phyloP scores from a whole-genome alignment of 176 grass and related monocot species.

The Chrysopogon serrulatus region DNA sequence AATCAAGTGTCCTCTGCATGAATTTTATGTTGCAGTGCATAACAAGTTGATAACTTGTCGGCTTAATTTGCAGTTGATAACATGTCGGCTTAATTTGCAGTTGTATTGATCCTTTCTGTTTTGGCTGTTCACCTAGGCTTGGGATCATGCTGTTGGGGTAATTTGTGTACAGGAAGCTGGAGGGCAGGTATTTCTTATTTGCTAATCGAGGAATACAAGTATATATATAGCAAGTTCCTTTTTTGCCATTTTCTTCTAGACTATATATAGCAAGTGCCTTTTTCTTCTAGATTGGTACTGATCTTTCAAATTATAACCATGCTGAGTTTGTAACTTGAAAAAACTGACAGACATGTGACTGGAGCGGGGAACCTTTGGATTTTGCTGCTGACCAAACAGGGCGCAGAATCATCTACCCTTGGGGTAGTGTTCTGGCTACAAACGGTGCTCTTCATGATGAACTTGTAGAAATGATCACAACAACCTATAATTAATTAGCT shows the following conservation, averaged over 20 bases:
- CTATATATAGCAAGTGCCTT: too few relatives aligned
- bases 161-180: too few relatives aligned
- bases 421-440: conserved; percentile 63
- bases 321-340: background rate
- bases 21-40: conserved; percentile 3
- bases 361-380: conserved; percentile 62
- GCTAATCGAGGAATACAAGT: background rate
- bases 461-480: conserved; percentile 65
- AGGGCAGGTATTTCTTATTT: too few relatives aligned
- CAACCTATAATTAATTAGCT: conserved; percentile 34
- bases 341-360: conserved; percentile 73
- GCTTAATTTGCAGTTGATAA: too few relatives aligned
- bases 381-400: conserved; percentile 61
- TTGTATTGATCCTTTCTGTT: conserved; percentile 7
- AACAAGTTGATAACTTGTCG: conserved; percentile 20
- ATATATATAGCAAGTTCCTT: too few relatives aligned
- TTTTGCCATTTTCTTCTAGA: too few relatives aligned
- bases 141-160: conserved; percentile 88
- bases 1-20: conserved; percentile 69
- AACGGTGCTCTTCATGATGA: conserved; percentile 62
- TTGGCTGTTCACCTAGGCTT: conserved; percentile 37
- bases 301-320: background rate
- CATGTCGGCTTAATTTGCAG: background rate
- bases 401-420: conserved; percentile 71
- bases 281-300: too few relatives aligned